Percentiles rank a stretch among this genome's conserved stretches.
Evolutionary conservation across 2,329 filamentous ascomycete genomes (phyloP).

Genomic region (Capronia epimyces): DNA sequence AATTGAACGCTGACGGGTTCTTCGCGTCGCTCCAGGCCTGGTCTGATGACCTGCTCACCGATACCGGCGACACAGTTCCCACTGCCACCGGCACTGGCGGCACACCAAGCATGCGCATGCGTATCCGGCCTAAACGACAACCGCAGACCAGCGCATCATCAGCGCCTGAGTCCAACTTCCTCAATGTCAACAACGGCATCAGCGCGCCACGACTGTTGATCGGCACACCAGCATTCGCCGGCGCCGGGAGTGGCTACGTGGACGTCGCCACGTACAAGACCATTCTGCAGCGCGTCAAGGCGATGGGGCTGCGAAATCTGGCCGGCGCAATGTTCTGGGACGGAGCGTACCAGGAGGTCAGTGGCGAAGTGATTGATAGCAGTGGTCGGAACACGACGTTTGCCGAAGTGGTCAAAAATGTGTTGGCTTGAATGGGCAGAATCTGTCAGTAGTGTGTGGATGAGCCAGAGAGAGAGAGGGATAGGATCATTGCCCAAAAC

Average conservation of each 20-base stretch:
- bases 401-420: conserved; percentile 16
- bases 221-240: conserved; percentile 22
- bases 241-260: conserved; percentile 14
- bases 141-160: neutral
- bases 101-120: neutral
- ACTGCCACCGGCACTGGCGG: neutral
- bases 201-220: conserved; percentile 18
- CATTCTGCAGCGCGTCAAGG: conserved; percentile 16
- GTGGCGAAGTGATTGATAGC: conserved; percentile 1
- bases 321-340: conserved; percentile 26
- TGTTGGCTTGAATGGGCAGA: conserved; percentile 7
- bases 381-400: conserved; percentile 12
- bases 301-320: conserved; percentile 19
- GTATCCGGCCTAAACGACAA: neutral
- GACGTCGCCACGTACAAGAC: conserved; percentile 8
- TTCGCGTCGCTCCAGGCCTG: conserved; percentile 17
- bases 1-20: conserved; percentile 19
- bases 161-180: conserved; percentile 3
- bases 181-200: conserved; percentile 20
- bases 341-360: conserved; percentile 18
- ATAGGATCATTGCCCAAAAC: too few species aligned
- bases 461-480: too few species aligned
- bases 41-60: conserved; percentile 9
- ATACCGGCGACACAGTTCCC: too few species aligned
- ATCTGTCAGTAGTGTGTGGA: neutral